Evolutionary conservation across 495 filamentous ascomycete genomes (phyloP).

Genomic region (Aspergillus baeticus): DNA sequence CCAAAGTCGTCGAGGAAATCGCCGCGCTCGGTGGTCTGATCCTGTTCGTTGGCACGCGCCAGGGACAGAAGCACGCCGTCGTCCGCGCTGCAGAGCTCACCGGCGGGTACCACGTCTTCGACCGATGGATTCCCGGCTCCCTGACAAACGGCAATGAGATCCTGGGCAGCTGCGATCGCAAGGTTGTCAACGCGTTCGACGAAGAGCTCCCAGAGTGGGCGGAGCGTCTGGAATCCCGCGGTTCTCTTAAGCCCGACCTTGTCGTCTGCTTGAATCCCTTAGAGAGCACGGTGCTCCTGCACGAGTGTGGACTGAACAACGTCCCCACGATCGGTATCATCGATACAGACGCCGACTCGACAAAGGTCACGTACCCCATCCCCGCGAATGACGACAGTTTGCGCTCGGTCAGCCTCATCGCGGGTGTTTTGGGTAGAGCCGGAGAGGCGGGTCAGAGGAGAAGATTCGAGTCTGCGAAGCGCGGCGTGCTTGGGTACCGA

Average conservation of each 20-base stretch:
- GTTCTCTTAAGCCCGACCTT: constrained; percentile 78
- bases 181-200: constrained; percentile 72
- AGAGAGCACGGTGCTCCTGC: constrained; percentile 86
- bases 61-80: constrained; percentile 73
- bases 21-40: constrained; percentile 79
- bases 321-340: constrained; percentile 94
- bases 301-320: constrained; percentile 84
- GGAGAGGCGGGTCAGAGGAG: constrained; percentile 72
- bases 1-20: constrained; percentile 84
- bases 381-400: constrained; percentile 96
- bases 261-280: constrained; percentile 89
- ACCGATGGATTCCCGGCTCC: constrained; percentile 86
- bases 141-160: constrained; percentile 94
- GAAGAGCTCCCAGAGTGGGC: constrained; percentile 63
- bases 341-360: constrained; percentile 90
- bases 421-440: constrained; percentile 79
- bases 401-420: constrained; percentile 76
- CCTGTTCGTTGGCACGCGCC: constrained; percentile 85
- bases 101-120: constrained; percentile 82
- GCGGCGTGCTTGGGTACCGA: constrained; percentile 58
- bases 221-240: constrained; percentile 56
- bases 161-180: constrained; percentile 60
- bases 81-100: constrained; percentile 79
- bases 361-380: constrained; percentile 94
- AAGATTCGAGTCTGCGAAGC: constrained; percentile 58